Conservation (phyloP, 805 yeast species). For the Candida awuae region DNA sequence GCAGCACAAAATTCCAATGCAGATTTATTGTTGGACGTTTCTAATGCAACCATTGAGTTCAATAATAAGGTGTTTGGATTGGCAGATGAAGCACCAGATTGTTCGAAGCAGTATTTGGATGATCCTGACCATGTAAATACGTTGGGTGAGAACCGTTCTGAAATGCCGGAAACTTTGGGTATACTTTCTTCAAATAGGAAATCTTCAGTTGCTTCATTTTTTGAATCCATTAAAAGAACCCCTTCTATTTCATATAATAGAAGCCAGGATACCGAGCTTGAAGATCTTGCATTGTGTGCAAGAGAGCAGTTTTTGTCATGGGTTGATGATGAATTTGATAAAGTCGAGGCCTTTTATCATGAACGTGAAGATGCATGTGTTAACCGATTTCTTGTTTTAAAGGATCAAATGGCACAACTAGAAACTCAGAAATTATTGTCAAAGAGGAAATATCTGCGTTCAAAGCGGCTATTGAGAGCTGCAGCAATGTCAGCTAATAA, state of each 20-base stretch:
- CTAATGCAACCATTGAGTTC: constrained; percentile 2
- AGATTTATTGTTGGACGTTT: background rate
- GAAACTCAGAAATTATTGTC: constrained; percentile 41
- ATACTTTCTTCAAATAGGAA: constrained; percentile 13
- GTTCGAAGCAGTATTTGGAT: constrained; percentile 1
- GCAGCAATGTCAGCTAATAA: background rate
- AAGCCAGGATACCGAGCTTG: constrained; percentile 20
- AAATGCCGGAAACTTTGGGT: too few relatives aligned
- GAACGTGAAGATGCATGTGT: constrained; percentile 54
- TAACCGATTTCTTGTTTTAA: constrained; percentile 51
- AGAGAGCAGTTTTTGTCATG: constrained; percentile 50
- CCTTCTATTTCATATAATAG: constrained; percentile 4
- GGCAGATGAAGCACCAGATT: constrained; percentile 6
- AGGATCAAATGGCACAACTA: constrained; percentile 61
- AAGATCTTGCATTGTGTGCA: constrained; percentile 30
- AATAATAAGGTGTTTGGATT: constrained; percentile 5
- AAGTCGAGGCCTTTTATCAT: constrained; percentile 54
- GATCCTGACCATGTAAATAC: too few relatives aligned
- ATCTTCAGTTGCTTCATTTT: constrained; percentile 21
- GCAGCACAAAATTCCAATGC: background rate
- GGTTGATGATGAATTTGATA: constrained; percentile 54
- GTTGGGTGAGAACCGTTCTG: too few relatives aligned
- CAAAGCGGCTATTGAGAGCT: constrained; percentile 7
- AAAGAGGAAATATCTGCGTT: constrained; percentile 13
- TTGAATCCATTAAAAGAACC: constrained; percentile 8